Evolutionary conservation across 768 basidiomycete genomes (phyloP), one percentile per base, ranked within the genome.

Genomic region (Chalciporus chontae): DNA sequence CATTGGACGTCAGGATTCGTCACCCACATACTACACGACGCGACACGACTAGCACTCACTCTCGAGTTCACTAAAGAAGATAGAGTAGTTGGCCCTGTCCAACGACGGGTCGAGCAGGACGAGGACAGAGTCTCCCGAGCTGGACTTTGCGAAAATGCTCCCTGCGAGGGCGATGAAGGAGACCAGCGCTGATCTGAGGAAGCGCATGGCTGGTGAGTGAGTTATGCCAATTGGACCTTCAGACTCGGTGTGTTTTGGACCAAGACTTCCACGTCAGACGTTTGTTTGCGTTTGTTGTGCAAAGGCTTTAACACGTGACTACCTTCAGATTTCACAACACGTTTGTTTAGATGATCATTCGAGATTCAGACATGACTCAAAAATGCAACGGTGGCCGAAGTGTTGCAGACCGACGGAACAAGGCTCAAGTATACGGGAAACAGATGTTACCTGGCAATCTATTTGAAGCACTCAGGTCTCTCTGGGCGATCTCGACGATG

Each of bases 21-120:
- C 43, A n/a, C 3, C 15, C 8, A 5, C 34, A 6, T 14, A 5
- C 6, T 3, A 47, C 4, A 18, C 7, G 15, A 1, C 8, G 15
- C 17, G 15, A 36, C 10, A 37, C 19, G 40, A 63, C 76, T 15
- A 5, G 34, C 34, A 36, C 34, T 42, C 47, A 94, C 94, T 80
- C 73, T 80, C 76, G 43, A 98, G 73, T 15, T 82, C 84, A 47
- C 77, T 68, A 69, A 91, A 94, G 78, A 96, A 95, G 60, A 84
- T 71, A 9, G 87, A 86, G 67, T 87, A 98, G 56, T 87, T 77
- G 11, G 72, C 69, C 65, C 77, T 78, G 60, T 80, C 74, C n/a
- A 85, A 69, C 27, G 72, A 73, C 1, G 84, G 79, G 64, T 97
- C 92, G 29, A 95, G 74, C 13, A 95, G 77, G 40, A 96, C 87